Evolutionary conservation across 495 filamentous ascomycete genomes (phyloP).

Genomic region (Penicillium odoratum): DNA sequence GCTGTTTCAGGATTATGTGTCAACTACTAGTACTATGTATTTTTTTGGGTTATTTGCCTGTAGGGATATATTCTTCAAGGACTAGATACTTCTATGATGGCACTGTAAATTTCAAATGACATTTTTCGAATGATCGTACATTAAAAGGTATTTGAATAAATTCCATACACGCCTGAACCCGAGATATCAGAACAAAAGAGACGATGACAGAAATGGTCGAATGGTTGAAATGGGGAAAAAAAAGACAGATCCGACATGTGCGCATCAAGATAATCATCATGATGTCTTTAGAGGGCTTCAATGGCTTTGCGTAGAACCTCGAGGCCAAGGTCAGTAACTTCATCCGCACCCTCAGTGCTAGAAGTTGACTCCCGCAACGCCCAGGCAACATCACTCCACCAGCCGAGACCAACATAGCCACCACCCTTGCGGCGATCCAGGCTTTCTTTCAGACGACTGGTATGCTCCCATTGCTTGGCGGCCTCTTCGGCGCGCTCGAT

Average conservation of each 20-base stretch:
- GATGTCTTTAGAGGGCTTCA: constrained; percentile 60
- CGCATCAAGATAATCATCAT: background rate
- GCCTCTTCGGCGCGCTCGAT: constrained; percentile 85
- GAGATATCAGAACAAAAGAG: constrained; percentile 8
- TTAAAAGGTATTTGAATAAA: background rate
- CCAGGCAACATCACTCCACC: constrained; percentile 90
- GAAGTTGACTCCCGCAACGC: constrained; percentile 59
- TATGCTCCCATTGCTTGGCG: constrained; percentile 95
- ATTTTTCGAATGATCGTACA: background rate
- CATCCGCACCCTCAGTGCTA: constrained; percentile 41
- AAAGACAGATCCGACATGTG: background rate
- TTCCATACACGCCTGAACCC: background rate
- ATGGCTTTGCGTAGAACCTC: constrained; percentile 77
- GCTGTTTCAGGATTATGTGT: too few relatives aligned
- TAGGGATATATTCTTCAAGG: too few relatives aligned
- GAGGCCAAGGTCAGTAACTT: constrained; percentile 52
- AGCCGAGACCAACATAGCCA: constrained; percentile 78
- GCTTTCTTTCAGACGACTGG: constrained; percentile 82
- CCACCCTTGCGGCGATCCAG: constrained; percentile 74
- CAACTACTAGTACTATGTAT: too few relatives aligned
- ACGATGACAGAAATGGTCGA: background rate
- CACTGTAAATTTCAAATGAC: too few relatives aligned
- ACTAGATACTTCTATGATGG: too few relatives aligned
- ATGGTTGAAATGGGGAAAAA: background rate
- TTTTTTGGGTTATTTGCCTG: too few relatives aligned